phyloP scores from a whole-genome alignment of 306 rosid species.

The Rubus idaeus region DNA sequence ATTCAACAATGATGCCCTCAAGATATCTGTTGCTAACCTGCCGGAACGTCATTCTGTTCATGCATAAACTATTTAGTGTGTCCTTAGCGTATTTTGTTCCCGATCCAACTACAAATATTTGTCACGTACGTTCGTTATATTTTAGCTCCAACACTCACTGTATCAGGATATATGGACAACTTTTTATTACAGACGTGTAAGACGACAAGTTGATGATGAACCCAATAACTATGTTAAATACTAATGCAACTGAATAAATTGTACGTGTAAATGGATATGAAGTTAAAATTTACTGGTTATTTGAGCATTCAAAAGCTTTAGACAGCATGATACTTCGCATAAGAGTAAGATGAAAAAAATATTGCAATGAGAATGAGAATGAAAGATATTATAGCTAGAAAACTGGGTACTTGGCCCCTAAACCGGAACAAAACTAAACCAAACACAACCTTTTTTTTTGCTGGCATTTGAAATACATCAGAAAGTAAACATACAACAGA shows the following conservation, averaged over 20 bases:
- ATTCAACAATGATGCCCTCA: too few species aligned
- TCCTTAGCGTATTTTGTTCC: too few species aligned
- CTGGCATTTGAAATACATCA: slow-evolving; percentile 40
- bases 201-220: neutral
- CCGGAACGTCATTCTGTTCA: too few species aligned
- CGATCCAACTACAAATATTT: too few species aligned
- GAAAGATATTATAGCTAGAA: slow-evolving; percentile 22
- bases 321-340: slow-evolving; percentile 18
- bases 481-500: slow-evolving; percentile 27
- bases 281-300: neutral
- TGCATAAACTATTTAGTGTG: too few species aligned
- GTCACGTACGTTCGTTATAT: too few species aligned
- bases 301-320: slow-evolving; percentile 11
- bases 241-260: too few species aligned
- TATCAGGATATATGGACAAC: too few species aligned
- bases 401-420: slow-evolving; percentile 32
- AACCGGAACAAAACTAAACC: slow-evolving; percentile 33
- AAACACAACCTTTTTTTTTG: slow-evolving; percentile 31
- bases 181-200: too few species aligned
- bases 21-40: too few species aligned
- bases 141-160: too few species aligned
- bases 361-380: slow-evolving; percentile 8
- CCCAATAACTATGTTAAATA: too few species aligned
- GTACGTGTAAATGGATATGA: neutral
- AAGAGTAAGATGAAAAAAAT: slow-evolving; percentile 22